Base-by-base conservation (phyloP, 2,329 filamentous ascomycete genomes). In the Sporothrix luriei region DNA sequence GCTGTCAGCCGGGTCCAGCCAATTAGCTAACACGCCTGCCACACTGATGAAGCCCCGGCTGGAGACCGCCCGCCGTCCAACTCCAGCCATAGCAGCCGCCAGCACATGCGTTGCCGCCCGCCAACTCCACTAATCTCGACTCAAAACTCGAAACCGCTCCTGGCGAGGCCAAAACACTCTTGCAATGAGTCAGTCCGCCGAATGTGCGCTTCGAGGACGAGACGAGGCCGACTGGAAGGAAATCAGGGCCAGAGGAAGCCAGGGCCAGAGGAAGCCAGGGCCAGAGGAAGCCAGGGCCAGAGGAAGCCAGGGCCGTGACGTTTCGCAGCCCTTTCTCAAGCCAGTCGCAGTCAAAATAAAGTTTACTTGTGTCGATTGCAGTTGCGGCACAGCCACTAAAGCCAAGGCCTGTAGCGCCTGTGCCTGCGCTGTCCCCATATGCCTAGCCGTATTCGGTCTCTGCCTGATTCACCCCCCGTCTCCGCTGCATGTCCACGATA, bases 381-480 rank as follows among this genome's bases (percentile, higher is more conserved):
- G 9, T 33, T 33, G 33, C 33, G 33, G 33, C 33, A 33, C 33
- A 33, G 33, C 33, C 33, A 48, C 43, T 16, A 48, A 48, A 48
- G n/a, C 49, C 21, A 24, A 24, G 49, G n/a, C 49, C 49, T 52
- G 49, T 24, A 21, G n/a, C 49, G 49, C n/a, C 21, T 40, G 26
- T 51, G 49, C 49, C n/a, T 52, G n/a, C 29, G 26, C 6, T 57
- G n/a, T 54, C 24, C 24, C 51, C 24, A 21, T 52, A 26, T 26
- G 49, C 49, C 49, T 57, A 29, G 52, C 24, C 52, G 14, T 57
- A 33, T 14, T 6, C 19, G n/a, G 6, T 62, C 48, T 38, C 65
- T 67, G 65, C 65, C 65, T 67, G 49, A 52, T 24, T 6, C 11
- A 55, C 51, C 65, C 65, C 62, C 24, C 54, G 62, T 54, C 62